Evolutionary conservation across 345 rosid genomes (phyloP).

Genomic region (Geranium brycei): DNA sequence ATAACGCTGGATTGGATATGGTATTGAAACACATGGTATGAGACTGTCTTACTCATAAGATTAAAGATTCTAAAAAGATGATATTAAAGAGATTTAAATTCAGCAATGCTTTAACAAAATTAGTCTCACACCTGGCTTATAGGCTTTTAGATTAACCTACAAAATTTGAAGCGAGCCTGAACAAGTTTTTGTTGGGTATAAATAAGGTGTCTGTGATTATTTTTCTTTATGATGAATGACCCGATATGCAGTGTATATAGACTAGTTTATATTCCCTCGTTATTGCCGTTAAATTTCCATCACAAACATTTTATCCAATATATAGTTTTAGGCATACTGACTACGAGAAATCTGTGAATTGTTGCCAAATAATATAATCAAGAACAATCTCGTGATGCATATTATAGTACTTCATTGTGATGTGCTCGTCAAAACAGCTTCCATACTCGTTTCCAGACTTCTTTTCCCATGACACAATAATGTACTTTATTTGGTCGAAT

Average conservation of each 20-base stretch:
- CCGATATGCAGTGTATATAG: neutral
- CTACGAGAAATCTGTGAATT: too few relatives aligned
- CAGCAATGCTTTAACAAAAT: neutral
- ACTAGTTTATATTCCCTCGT: too few relatives aligned
- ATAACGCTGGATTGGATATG: constrained; percentile 51
- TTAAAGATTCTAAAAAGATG: neutral
- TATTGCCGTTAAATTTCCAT: too few relatives aligned
- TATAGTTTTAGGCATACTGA: too few relatives aligned
- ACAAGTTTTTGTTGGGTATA: too few relatives aligned
- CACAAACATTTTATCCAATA: too few relatives aligned
- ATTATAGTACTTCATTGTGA: too few relatives aligned
- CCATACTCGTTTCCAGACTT: neutral
- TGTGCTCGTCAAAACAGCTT: neutral
- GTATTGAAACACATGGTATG: constrained; percentile 67
- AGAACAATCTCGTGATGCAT: too few relatives aligned
- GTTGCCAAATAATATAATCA: neutral
- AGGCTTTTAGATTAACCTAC: too few relatives aligned
- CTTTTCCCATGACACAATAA: neutral
- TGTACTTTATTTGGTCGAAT: neutral
- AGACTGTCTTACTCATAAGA: neutral
- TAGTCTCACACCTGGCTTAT: too few relatives aligned
- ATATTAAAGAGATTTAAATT: neutral
- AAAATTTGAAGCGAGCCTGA: too few relatives aligned
- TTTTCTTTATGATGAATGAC: neutral
- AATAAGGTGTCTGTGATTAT: neutral